Conservation (phyloP, 345 rosid species). For the Syzygium aromaticum region DNA sequence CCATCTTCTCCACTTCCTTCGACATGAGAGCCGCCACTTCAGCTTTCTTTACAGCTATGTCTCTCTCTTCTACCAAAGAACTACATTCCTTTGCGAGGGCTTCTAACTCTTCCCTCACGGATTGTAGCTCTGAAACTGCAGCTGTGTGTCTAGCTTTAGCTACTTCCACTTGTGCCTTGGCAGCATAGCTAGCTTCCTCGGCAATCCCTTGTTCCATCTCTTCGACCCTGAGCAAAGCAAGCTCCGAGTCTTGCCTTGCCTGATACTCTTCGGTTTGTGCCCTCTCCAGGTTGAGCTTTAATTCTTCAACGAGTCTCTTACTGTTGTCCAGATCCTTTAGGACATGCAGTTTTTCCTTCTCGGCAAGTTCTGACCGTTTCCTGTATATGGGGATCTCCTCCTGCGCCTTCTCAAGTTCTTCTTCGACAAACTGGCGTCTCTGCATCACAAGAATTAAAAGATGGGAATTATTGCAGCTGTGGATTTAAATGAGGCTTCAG, state of each 20-base stretch:
- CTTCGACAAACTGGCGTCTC: conserved; percentile 66
- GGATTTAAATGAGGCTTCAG: not conserved
- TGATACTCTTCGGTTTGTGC: conserved; percentile 88
- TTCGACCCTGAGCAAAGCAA: conserved; percentile 78
- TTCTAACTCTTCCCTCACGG: conserved; percentile 65
- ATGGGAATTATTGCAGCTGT: not conserved
- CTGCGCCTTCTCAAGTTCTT: conserved; percentile 61
- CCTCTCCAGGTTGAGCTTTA: conserved; percentile 79
- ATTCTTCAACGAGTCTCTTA: conserved; percentile 76
- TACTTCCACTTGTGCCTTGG: conserved; percentile 92
- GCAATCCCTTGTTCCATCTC: conserved; percentile 94
- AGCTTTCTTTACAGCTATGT: conserved; percentile 54
- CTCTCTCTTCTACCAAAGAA: conserved; percentile 52
- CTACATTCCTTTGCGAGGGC: conserved; percentile 39
- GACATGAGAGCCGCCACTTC: conserved; percentile 58
- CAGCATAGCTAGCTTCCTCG: conserved; percentile 82
- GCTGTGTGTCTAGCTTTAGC: conserved; percentile 74
- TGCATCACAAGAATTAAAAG: conserved; percentile 10
- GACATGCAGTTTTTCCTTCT: conserved; percentile 43
- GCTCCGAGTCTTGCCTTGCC: conserved; percentile 89
- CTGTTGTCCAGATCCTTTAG: conserved; percentile 69
- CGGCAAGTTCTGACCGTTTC: conserved; percentile 51
- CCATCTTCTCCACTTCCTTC: conserved; percentile 82
- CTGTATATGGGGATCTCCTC: conserved; percentile 60
- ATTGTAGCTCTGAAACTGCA: conserved; percentile 62